Conservation (phyloP, 75 land plant genomes). For the Sequoia sempervirens region DNA sequence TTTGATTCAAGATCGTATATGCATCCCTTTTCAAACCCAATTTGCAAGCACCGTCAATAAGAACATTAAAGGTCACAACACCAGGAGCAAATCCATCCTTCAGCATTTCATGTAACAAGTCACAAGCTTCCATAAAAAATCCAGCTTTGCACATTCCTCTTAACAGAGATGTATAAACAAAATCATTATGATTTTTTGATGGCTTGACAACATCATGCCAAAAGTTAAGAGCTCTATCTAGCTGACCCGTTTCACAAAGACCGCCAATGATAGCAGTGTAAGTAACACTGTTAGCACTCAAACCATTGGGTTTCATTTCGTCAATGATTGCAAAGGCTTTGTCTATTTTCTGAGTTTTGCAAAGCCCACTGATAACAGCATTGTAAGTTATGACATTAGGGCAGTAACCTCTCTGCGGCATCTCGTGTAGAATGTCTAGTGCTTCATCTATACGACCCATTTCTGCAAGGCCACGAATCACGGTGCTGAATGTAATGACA, state of each 20-base stretch:
- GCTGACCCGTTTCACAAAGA: constrained; percentile 24
- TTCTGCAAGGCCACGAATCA: constrained; percentile 48
- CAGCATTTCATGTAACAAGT: constrained; percentile 59
- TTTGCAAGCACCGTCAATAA: constrained; percentile 47
- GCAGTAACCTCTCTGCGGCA: constrained; percentile 26
- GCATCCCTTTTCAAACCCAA: constrained; percentile 54
- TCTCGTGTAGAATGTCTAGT: constrained; percentile 27
- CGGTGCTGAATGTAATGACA: constrained; percentile 50
- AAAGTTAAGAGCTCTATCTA: constrained; percentile 53
- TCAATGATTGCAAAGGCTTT: constrained; percentile 41
- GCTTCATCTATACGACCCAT: constrained; percentile 52
- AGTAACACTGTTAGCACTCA: constrained; percentile 43
- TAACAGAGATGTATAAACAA: constrained; percentile 53
- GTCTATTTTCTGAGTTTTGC: constrained; percentile 26
- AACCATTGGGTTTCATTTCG: constrained; percentile 31
- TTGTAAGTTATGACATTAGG: constrained; percentile 69
- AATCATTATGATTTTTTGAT: constrained; percentile 47
- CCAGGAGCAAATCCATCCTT: constrained; percentile 54
- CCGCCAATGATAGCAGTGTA: constrained; percentile 47
- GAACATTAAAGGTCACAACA: constrained; percentile 48
- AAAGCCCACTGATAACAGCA: constrained; percentile 50
- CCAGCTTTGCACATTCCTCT: constrained; percentile 52
- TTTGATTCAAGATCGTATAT: constrained; percentile 46
- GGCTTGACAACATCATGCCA: constrained; percentile 60
- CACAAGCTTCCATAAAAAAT: constrained; percentile 52